Evolutionary conservation across 192 early-diverging fungal genomes (phyloP).

Genomic region (Lobosporangium transversale): DNA sequence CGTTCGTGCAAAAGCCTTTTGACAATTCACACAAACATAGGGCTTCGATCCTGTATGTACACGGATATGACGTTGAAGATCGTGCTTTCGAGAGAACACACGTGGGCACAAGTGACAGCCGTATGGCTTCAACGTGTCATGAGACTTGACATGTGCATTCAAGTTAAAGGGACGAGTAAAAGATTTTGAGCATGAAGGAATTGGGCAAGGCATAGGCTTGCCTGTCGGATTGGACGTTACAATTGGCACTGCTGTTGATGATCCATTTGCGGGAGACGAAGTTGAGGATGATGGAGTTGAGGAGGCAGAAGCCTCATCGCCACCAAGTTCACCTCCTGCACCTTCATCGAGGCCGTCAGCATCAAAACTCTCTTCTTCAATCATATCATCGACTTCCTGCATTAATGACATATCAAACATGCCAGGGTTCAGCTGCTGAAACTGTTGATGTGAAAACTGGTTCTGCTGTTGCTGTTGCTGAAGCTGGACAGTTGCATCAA

Average conservation of each 20-base stretch:
- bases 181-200: conserved; percentile 66
- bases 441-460: conserved; percentile 15
- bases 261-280: conserved; percentile 1
- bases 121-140: conserved; percentile 68
- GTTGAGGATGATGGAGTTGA: conserved; percentile 1
- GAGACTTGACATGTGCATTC: conserved; percentile 70
- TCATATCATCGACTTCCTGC: conserved; percentile 1
- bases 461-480: conserved; percentile 23
- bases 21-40: conserved; percentile 74
- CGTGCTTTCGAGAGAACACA: conserved; percentile 83
- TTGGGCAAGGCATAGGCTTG: conserved; percentile 61
- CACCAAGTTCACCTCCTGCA: neutral
- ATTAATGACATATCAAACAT: conserved; percentile 33
- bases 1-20: conserved; percentile 76
- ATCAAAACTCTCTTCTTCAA: conserved; percentile 20
- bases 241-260: neutral
- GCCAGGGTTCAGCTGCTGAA: conserved; percentile 30
- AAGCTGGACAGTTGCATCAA: conserved; percentile 16
- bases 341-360: conserved; percentile 12
- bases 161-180: conserved; percentile 75
- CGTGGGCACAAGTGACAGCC: conserved; percentile 67
- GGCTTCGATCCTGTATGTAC: conserved; percentile 74
- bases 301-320: neutral
- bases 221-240: neutral
- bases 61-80: conserved; percentile 76